phyloP scores from a whole-genome alignment of 1,284 basidiomycete genomes.

The Cutaneotrichosporon sp. region DNA sequence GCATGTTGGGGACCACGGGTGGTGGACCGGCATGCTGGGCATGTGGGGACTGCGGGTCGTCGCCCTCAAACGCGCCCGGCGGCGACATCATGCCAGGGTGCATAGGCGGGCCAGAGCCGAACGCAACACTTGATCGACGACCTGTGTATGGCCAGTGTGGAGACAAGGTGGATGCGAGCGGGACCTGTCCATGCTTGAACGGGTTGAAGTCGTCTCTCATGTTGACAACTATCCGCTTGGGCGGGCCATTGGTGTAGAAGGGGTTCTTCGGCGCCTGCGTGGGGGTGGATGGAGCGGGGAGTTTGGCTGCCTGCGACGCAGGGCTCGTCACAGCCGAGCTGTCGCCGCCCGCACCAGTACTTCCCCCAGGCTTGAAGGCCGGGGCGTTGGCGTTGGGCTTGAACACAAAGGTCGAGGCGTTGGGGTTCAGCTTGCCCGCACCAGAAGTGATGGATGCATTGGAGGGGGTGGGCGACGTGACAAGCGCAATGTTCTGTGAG shows the following conservation, averaged over 20 bases:
- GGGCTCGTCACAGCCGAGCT: slow-evolving; percentile 5
- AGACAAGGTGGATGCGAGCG: slow-evolving; percentile 64
- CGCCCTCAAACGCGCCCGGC: slow-evolving; percentile 5
- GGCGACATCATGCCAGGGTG: slow-evolving; percentile 13
- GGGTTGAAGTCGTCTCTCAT: slow-evolving; percentile 93
- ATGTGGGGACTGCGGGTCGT: slow-evolving; percentile 19
- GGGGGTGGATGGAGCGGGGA: slow-evolving; percentile 34
- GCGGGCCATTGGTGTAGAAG: slow-evolving; percentile 74
- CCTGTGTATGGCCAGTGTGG: slow-evolving; percentile 82
- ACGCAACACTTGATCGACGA: slow-evolving; percentile 70
- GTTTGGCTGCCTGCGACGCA: neutral
- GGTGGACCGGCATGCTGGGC: slow-evolving; percentile 19
- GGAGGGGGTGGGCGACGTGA: slow-evolving; percentile 52
- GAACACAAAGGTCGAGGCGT: slow-evolving; percentile 63
- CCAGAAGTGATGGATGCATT: slow-evolving; percentile 27
- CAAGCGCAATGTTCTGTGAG: slow-evolving; percentile 28
- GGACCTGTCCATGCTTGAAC: slow-evolving; percentile 62
- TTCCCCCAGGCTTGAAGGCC: slow-evolving; percentile 43
- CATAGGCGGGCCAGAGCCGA: slow-evolving; percentile 38
- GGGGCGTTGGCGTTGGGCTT: slow-evolving; percentile 56
- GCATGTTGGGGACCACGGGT: slow-evolving; percentile 27
- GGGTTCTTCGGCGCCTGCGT: slow-evolving; percentile 57
- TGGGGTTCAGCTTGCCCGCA: slow-evolving; percentile 63
- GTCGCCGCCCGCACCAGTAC: slow-evolving; percentile 1
- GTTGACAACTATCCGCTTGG: slow-evolving; percentile 71